Conservation (phyloP, 176 grass and related monocot species). For the Ananas comosus region DNA sequence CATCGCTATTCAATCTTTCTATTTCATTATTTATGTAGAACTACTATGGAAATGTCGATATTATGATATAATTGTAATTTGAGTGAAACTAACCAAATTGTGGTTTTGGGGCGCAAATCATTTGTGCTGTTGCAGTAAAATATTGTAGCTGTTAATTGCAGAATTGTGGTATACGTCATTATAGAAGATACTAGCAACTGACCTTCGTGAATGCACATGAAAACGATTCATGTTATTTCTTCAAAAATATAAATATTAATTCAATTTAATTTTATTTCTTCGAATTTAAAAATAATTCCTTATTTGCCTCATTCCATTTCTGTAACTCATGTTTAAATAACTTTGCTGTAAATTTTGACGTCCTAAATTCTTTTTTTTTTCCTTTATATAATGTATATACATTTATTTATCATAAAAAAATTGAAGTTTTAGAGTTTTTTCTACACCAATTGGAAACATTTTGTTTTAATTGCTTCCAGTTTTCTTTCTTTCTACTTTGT, state of each 20-base stretch:
- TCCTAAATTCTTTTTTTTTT: neutral
- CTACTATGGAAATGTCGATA: neutral
- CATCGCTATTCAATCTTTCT: neutral
- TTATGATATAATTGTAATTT: neutral
- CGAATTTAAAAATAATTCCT: too few species aligned
- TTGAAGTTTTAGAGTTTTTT: too few species aligned
- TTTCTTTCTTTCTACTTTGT: too few species aligned
- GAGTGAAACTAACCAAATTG: neutral
- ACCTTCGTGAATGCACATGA: neutral
- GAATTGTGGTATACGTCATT: neutral
- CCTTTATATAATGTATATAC: too few species aligned
- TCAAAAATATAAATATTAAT: too few species aligned
- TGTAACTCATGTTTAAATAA: neutral
- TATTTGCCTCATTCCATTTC: neutral
- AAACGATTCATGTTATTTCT: neutral
- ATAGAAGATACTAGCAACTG: neutral
- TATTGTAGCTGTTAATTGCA: neutral
- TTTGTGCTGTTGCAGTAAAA: neutral
- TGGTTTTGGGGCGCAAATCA: neutral
- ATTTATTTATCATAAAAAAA: too few species aligned
- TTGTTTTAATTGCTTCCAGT: too few species aligned
- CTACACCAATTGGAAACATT: too few species aligned
- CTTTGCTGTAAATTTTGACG: neutral
- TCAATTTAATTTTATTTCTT: too few species aligned
- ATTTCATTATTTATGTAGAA: neutral